phyloP scores from a whole-genome alignment of 495 filamentous ascomycete species.

The Poronia punctata region DNA sequence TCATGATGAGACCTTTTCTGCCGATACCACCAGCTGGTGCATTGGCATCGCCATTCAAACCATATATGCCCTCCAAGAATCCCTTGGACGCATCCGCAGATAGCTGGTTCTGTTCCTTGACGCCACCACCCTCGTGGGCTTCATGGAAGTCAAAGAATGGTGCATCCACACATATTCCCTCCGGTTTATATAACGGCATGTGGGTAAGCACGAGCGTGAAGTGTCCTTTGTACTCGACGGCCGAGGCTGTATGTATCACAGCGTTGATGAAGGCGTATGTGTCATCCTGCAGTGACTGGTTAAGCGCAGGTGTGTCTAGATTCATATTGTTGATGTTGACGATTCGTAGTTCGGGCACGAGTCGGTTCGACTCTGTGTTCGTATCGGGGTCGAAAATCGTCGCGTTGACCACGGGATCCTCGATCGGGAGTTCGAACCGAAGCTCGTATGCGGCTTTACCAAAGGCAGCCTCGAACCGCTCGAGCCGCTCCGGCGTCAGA shows the following conservation, averaged over 20 bases:
- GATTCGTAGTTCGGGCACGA: conserved; percentile 62
- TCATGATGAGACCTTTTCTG: conserved; percentile 63
- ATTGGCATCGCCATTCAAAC: conserved; percentile 54
- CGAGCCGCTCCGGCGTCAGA: conserved; percentile 59
- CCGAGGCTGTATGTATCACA: conserved; percentile 56
- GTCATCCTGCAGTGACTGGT: conserved; percentile 54
- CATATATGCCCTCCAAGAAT: conserved; percentile 73
- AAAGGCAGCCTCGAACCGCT: conserved; percentile 75
- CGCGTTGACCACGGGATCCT: conserved; percentile 21
- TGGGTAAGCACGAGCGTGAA: conserved; percentile 86
- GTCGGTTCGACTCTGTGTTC: conserved; percentile 31
- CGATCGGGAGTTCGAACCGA: conserved; percentile 55
- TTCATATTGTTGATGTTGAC: conserved; percentile 87
- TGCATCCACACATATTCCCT: conserved; percentile 75
- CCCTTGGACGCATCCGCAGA: conserved; percentile 56
- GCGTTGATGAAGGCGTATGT: conserved; percentile 74
- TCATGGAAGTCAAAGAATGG: conserved; percentile 72
- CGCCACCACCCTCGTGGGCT: conserved; percentile 49
- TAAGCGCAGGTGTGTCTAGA: conserved; percentile 72
- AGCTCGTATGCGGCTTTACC: conserved; percentile 85
- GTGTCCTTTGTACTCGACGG: conserved; percentile 58
- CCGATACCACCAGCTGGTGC: conserved; percentile 52
- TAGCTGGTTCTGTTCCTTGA: conserved; percentile 90
- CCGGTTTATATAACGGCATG: conserved; percentile 78
- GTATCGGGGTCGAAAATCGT: conserved; percentile 28